A percentile compares a stretch with the other conserved stretches of the same genome.
Evolutionary conservation across 306 rosid species (phyloP).

Genomic region (Acmispon strigosus): DNA sequence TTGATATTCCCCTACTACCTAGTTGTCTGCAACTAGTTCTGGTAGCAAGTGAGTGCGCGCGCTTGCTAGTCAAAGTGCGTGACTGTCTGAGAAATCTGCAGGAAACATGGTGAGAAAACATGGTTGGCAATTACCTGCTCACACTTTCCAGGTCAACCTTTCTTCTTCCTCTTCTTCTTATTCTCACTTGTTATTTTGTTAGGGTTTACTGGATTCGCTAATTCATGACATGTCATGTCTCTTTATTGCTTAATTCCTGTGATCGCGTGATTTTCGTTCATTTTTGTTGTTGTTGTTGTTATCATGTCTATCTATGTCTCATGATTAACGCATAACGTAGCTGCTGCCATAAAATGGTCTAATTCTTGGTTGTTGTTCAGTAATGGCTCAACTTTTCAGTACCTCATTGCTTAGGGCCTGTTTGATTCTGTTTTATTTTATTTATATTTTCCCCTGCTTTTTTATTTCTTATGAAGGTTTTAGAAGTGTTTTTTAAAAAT

Average conservation of each 20-base stretch:
- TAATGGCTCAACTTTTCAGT: background rate
- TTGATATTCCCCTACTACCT: background rate
- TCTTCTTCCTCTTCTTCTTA: background rate
- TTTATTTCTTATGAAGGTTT: background rate
- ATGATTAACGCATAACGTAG: background rate
- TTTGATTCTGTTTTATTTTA: conserved; percentile 4
- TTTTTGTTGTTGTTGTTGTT: background rate
- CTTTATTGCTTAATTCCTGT: conserved; percentile 7
- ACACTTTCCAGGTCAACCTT: conserved; percentile 76
- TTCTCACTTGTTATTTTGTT: conserved; percentile 1
- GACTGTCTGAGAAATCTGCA: background rate
- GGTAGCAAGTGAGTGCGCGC: conserved; percentile 6
- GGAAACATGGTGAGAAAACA: conserved; percentile 82
- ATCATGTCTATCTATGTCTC: background rate
- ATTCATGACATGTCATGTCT: background rate
- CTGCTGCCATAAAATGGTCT: background rate
- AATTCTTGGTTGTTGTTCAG: background rate
- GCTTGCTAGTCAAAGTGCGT: background rate
- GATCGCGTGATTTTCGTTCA: background rate
- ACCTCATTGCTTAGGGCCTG: background rate
- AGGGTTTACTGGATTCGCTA: conserved; percentile 34
- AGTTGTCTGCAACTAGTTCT: background rate
- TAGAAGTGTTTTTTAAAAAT: background rate
- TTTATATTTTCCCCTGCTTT: too few relatives aligned
- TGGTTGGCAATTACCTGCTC: conserved; percentile 99